Conservation (phyloP, 768 basidiomycete genomes). For the Lyophyllum semitale region DNA sequence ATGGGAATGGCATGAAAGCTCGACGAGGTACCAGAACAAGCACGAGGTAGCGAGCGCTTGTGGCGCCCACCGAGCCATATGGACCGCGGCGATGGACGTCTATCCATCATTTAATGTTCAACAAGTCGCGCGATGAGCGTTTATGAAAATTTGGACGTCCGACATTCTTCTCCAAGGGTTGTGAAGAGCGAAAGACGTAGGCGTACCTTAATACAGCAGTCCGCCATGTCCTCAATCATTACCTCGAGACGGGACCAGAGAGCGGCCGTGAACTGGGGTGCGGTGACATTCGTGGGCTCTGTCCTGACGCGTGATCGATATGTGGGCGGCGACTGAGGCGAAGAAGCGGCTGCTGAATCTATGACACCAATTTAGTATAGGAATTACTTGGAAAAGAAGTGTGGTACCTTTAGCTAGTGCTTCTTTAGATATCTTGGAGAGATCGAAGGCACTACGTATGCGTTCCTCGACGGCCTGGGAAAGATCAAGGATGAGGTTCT, state of each 20-base stretch:
- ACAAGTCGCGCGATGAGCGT: not conserved
- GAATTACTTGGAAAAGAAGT: not conserved
- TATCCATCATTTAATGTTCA: not conserved
- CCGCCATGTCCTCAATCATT: constrained; percentile 87
- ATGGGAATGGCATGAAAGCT: not conserved
- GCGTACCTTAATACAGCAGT: constrained; percentile 83
- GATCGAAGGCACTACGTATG: constrained; percentile 83
- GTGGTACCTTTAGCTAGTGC: constrained; percentile 72
- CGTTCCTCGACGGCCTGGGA: constrained; percentile 82
- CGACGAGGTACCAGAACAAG: not conserved
- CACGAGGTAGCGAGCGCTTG: constrained; percentile 18
- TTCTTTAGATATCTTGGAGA: constrained; percentile 84
- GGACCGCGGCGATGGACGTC: constrained; percentile 4
- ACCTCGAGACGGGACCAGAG: constrained; percentile 81
- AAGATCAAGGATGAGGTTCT: constrained; percentile 75
- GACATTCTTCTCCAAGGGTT: not conserved
- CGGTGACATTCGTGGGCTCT: constrained; percentile 87
- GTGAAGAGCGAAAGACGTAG: not conserved
- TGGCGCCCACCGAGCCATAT: constrained; percentile 8
- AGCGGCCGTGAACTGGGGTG: constrained; percentile 82
- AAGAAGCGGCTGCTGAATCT: constrained; percentile 25
- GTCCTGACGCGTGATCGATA: constrained; percentile 88
- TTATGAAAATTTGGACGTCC: not conserved
- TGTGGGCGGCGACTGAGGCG: constrained; percentile 41
- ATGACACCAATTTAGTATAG: not conserved